phyloP scores from a whole-genome alignment of 345 rosid species.

The Sonneratia caseolaris region DNA sequence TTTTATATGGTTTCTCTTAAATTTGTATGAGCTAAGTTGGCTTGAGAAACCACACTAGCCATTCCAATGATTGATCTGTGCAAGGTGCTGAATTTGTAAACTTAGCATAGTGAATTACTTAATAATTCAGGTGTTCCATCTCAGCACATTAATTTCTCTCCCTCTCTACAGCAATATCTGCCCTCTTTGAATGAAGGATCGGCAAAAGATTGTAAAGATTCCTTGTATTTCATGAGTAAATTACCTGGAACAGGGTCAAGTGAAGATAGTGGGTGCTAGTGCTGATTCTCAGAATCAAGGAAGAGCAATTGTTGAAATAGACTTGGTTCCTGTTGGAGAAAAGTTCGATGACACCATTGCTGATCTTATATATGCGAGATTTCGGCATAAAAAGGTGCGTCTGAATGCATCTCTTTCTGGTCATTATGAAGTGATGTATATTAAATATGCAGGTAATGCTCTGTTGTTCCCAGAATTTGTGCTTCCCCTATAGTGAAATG shows the following conservation, averaged over 20 bases:
- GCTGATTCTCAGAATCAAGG: slow-evolving; percentile 91
- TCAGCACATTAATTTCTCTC: slow-evolving; percentile 17
- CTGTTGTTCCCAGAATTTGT: slow-evolving; percentile 11
- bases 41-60: no score
- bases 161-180: slow-evolving; percentile 18
- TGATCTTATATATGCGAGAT: slow-evolving; percentile 61
- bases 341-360: slow-evolving; percentile 96
- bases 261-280: slow-evolving; percentile 93
- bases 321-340: slow-evolving; percentile 95
- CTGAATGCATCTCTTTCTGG: slow-evolving; percentile 76
- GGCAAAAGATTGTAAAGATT: slow-evolving; percentile 23
- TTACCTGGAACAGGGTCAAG: slow-evolving; percentile 67
- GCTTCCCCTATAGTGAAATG: slow-evolving; percentile 6
- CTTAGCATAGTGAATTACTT: background rate
- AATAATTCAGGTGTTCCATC: slow-evolving; percentile 27
- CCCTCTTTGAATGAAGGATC: slow-evolving; percentile 16
- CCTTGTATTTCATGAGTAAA: background rate
- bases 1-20: no score
- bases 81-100: no score
- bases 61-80: no score
- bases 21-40: no score
- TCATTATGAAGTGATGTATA: slow-evolving; percentile 56
- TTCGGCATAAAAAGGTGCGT: slow-evolving; percentile 65
- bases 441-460: slow-evolving; percentile 77
- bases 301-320: slow-evolving; percentile 70